These are phyloP conservation scores for Amoebophrya sp. DNA, from an alignment of 169 alveolate species.

Conservation along the genomic window DNA sequence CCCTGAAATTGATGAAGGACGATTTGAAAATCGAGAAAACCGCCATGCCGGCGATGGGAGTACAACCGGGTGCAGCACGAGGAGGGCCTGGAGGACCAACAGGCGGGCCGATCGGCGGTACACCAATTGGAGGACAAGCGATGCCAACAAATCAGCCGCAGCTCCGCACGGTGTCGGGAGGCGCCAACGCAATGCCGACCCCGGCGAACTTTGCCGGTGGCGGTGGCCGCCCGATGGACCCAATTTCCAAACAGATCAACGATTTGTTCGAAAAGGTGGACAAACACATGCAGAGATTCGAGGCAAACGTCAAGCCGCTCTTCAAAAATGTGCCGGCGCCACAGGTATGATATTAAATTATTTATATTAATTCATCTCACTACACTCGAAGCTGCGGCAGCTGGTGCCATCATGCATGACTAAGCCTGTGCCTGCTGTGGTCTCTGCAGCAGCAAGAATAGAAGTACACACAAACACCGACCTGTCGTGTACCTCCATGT, in stretches of 20 bases:
- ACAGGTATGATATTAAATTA: not conserved
- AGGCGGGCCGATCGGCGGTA: not conserved
- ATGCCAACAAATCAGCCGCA: no score
- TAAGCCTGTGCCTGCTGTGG: no score
- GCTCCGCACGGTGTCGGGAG: no score
- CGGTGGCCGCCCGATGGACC: not conserved
- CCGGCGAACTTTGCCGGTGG: conserved; percentile 6
- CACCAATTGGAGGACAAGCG: not conserved
- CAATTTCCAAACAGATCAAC: not conserved
- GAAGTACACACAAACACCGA: no score
- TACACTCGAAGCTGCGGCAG: no score
- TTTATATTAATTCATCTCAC: no score
- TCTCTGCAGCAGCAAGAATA: no score
- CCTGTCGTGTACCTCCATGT: no score
- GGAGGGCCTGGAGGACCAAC: not conserved
- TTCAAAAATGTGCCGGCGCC: conserved; percentile 22
- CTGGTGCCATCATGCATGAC: no score
- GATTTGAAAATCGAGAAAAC: not conserved
- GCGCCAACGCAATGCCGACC: not conserved
- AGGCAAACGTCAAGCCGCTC: not conserved
- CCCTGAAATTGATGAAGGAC: not conserved
- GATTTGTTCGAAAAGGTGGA: not conserved
- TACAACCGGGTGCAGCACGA: not conserved
- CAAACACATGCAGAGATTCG: not conserved
- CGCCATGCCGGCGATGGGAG: not conserved